A percentile compares a stretch with the other conserved stretches of the same genome.
These are phyloP conservation scores for Leptographium lundbergii DNA, from an alignment of 2,329 filamentous ascomycete genomes.

Conservation along the genomic window DNA sequence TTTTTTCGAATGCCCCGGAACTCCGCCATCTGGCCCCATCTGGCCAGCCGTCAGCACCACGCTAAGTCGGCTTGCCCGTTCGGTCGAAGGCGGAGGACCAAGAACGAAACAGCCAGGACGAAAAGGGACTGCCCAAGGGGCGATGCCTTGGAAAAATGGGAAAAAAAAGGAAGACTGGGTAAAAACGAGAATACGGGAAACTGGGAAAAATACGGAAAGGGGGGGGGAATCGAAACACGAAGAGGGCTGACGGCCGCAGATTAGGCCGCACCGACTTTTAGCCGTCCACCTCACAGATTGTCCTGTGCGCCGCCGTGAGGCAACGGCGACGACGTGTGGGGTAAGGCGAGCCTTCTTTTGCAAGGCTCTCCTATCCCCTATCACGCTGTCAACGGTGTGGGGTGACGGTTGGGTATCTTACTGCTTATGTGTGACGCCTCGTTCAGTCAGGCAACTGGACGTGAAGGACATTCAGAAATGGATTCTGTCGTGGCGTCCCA, in stretches of 20 bases:
- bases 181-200: neutral
- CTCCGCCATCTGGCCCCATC: neutral
- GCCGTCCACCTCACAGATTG: neutral
- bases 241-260: slow-evolving; percentile 5
- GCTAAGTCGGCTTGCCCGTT: neutral
- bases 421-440: neutral
- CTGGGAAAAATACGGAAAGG: neutral
- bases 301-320: neutral
- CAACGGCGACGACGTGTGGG: neutral
- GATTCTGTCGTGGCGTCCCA: neutral
- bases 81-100: neutral
- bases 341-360: neutral
- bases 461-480: too few relatives aligned
- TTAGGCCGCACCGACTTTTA: slow-evolving; percentile 11
- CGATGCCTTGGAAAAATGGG: neutral
- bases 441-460: too few relatives aligned
- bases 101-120: neutral
- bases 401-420: neutral
- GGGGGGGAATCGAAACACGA: neutral
- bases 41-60: slow-evolving; percentile 3
- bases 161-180: neutral
- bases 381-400: neutral
- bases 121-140: neutral
- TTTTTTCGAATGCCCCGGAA: neutral
- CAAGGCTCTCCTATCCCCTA: neutral